These are phyloP conservation scores for Neonothopanus nambi DNA, from an alignment of 1,284 basidiomycete genomes.

Conservation along the genomic window DNA sequence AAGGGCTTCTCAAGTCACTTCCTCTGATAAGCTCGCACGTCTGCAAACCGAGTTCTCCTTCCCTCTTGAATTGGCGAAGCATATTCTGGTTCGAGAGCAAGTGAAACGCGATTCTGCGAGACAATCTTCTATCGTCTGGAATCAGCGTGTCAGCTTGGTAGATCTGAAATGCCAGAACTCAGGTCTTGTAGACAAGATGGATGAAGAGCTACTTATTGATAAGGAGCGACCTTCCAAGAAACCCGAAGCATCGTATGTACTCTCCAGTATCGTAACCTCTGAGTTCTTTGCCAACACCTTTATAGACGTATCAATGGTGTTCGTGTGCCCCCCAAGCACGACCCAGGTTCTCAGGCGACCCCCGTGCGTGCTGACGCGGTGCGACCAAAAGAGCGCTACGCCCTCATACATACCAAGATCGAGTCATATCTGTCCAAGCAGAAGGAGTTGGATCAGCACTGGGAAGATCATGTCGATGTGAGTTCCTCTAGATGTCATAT, in stretches of 20 bases:
- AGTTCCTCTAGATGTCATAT: slow-evolving; percentile 24
- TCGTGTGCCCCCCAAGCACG: slow-evolving; percentile 48
- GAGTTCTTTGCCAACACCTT: not conserved
- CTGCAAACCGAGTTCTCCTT: slow-evolving; percentile 76
- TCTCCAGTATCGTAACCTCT: slow-evolving; percentile 35
- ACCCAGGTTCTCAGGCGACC: slow-evolving; percentile 37
- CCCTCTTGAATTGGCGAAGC: slow-evolving; percentile 72
- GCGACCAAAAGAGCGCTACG: slow-evolving; percentile 65
- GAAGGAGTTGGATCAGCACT: slow-evolving; percentile 77
- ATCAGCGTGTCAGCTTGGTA: slow-evolving; percentile 71
- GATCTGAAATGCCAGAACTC: slow-evolving; percentile 83
- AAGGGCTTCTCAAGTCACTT: slow-evolving; percentile 84
- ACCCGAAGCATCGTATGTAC: slow-evolving; percentile 13
- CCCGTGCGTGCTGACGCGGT: slow-evolving; percentile 43
- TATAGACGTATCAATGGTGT: slow-evolving; percentile 47
- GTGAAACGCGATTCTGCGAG: slow-evolving; percentile 68
- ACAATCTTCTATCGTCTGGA: slow-evolving; percentile 72
- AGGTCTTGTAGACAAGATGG: slow-evolving; percentile 58
- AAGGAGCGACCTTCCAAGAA: slow-evolving; percentile 69
- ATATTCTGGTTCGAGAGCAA: slow-evolving; percentile 73
- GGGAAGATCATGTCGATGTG: slow-evolving; percentile 86
- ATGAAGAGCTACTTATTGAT: slow-evolving; percentile 82
- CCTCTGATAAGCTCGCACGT: slow-evolving; percentile 83
- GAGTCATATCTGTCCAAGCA: slow-evolving; percentile 68
- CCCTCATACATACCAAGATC: slow-evolving; percentile 61